A percentile compares a stretch with the other conserved stretches of the same genome.
Evolutionary conservation across 768 basidiomycete genomes (phyloP).

Genomic region (Kwoniella mangroviensis): DNA sequence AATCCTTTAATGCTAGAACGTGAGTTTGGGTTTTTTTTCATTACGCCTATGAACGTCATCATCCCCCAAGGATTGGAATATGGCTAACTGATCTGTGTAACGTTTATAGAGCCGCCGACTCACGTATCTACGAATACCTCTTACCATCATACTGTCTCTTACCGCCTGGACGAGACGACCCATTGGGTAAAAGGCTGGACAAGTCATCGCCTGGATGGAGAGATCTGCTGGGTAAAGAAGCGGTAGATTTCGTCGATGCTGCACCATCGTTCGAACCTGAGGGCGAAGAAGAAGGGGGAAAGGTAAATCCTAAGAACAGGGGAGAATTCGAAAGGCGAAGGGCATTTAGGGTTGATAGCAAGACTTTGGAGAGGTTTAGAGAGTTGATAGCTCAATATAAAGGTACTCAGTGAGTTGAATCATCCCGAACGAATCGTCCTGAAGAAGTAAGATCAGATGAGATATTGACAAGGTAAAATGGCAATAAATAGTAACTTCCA

Average conservation of each 20-base stretch:
- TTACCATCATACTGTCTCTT: slow-evolving; percentile 91
- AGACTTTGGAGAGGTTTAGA: slow-evolving; percentile 67
- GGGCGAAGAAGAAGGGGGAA: slow-evolving; percentile 61
- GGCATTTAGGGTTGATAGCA: slow-evolving; percentile 68
- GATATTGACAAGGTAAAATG: no score
- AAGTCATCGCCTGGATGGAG: slow-evolving; percentile 71
- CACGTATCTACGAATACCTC: slow-evolving; percentile 95
- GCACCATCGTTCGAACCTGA: slow-evolving; percentile 18
- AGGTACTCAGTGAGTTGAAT: slow-evolving; percentile 70
- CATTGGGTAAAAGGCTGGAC: slow-evolving; percentile 60
- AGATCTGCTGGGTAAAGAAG: slow-evolving; percentile 55
- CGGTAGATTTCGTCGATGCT: slow-evolving; percentile 62
- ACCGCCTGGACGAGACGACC: slow-evolving; percentile 79
- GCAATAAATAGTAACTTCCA: slow-evolving; percentile 74
- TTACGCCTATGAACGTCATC: neutral
- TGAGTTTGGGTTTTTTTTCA: slow-evolving; percentile 38
- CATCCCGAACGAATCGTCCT: no score
- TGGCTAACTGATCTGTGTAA: neutral
- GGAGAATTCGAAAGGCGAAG: slow-evolving; percentile 53
- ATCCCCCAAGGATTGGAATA: neutral
- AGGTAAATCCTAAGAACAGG: slow-evolving; percentile 29
- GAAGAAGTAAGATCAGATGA: no score
- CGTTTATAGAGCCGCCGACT: slow-evolving; percentile 78
- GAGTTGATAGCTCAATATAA: slow-evolving; percentile 69
- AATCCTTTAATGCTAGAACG: slow-evolving; percentile 60